Evolutionary conservation across 495 filamentous ascomycete genomes (phyloP).

Genomic region (Neurospora sp.): DNA sequence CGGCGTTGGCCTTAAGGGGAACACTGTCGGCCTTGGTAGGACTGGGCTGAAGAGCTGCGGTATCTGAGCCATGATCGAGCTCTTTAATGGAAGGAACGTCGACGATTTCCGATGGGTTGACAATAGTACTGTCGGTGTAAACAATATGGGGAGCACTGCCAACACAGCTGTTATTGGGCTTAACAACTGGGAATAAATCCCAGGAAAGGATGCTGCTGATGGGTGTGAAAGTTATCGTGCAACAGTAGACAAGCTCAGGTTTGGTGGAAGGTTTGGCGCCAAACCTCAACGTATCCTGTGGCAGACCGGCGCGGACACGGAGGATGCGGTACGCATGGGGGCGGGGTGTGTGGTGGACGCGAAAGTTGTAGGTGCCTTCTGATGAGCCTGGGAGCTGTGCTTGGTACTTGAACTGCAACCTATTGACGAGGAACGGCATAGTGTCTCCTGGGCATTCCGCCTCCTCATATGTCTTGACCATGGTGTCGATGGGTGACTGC

Average conservation of each 20-base stretch:
- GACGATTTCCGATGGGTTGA: background rate
- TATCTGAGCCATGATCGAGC: background rate
- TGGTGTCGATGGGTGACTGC: background rate
- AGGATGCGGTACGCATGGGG: background rate
- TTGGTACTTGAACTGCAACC: background rate
- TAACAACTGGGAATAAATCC: background rate
- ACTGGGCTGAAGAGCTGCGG: background rate
- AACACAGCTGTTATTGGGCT: background rate
- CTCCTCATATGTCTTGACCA: background rate
- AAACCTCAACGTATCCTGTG: background rate
- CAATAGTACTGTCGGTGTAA: background rate
- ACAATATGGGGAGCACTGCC: background rate
- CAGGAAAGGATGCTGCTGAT: background rate
- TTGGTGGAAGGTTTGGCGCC: background rate
- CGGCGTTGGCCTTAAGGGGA: too few species aligned
- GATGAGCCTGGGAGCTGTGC: background rate
- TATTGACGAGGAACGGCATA: background rate
- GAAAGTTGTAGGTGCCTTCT: background rate
- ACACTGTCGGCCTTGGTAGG: too few species aligned
- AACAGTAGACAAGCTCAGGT: background rate
- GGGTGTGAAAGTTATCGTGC: background rate
- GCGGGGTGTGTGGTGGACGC: background rate
- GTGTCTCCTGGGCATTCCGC: background rate
- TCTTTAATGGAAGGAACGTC: background rate
- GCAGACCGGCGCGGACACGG: background rate